Conservation (phyloP, 2,329 filamentous ascomycete genomes). For the Botrytis tulipae region DNA sequence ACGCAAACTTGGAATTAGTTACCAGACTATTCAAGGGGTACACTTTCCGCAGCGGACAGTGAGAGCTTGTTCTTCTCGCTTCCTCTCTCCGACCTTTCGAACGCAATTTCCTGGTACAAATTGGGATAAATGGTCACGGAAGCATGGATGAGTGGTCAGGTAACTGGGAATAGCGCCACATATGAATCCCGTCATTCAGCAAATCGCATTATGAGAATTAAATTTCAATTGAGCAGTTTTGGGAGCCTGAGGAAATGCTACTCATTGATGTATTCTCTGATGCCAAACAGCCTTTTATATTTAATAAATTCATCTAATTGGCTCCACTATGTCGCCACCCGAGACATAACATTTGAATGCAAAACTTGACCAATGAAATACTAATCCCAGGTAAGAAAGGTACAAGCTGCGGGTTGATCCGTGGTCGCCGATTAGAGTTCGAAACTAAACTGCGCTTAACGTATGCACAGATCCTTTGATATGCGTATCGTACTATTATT, state of each 20-base stretch:
- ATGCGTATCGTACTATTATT: neutral
- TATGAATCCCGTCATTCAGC: neutral
- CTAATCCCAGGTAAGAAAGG: neutral
- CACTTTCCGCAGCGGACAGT: neutral
- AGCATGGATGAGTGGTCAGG: neutral
- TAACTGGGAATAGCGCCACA: neutral
- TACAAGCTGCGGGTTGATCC: neutral
- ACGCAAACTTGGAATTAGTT: neutral
- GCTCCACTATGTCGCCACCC: neutral
- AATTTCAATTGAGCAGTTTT: neutral
- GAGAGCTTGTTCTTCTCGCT: neutral
- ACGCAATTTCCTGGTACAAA: neutral
- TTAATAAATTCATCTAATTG: neutral
- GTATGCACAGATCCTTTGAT: neutral
- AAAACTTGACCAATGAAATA: neutral
- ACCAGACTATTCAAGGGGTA: neutral
- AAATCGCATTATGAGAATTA: neutral
- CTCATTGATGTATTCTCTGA: neutral
- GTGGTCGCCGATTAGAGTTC: slow-evolving; percentile 11
- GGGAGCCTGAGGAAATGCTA: neutral
- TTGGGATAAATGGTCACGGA: neutral
- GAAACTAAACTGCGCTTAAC: neutral
- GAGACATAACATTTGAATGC: neutral
- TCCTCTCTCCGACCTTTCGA: too few species aligned
- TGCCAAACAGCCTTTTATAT: neutral